Base-by-base conservation (phyloP, 2,329 filamentous ascomycete genomes). In the Fusarium sp. region DNA sequence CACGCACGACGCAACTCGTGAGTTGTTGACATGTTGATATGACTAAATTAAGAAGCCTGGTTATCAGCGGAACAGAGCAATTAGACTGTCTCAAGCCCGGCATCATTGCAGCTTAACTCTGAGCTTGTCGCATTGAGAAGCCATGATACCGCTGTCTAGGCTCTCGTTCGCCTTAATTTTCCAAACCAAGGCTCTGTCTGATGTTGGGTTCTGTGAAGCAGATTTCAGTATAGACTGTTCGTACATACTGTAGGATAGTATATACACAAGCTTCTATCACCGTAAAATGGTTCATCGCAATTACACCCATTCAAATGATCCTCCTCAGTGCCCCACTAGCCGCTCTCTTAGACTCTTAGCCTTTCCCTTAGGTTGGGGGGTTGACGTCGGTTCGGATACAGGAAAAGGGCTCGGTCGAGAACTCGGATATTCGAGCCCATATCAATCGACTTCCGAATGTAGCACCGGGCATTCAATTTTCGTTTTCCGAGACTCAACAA, bases 361-460 rank as follows among this genome's bases (percentile, higher is more conserved):
- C 18, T 29, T 29, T 53, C 24, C 6, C 18, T 27, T 22, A 37
- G 41, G 46, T 66, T 66, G 63, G 48, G 24, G 61, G 61, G 45
- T 44, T 64, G 30, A 59, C 29, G 55, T 66, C 61, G 48, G 55
- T 66, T 66, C 61, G 56, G 63, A 22, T 44, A 34, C 63, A 61
- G 16, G 34, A 41, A 42, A 13, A 25, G 22, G 24, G 44, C 44
- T 65, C 62, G 61, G 62, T 65, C 61, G 61, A 65, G 54, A 46
- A 59, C 53, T 66, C 63, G 63, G 62, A 66, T 61, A 61, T 65
- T 65, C 62, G 62, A 65, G 59, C 52, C 11, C 24, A n/a, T 13
- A 29, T 61, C 27, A 45, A 37, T 59, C 27, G 27, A 37, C 37
- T 53, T 61, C 63, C 44, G 55, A 30, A 22, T 24, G 40, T 40